Evolutionary conservation across 345 rosid genomes (phyloP), one percentile per base, ranked within the genome.

Genomic region (Citrus hindsii): DNA sequence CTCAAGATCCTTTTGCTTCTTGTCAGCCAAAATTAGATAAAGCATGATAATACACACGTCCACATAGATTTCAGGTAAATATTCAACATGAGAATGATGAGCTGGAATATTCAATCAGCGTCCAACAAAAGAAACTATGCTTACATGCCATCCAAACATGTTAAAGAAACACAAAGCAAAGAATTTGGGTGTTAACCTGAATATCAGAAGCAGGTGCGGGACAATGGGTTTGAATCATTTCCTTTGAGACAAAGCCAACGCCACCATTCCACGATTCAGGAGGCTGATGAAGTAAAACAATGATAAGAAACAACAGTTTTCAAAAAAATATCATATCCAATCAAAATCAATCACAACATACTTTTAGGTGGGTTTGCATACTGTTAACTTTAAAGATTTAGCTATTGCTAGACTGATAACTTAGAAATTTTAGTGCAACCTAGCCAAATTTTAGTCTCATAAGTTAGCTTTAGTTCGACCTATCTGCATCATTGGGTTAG

Each of bases 181-280:
- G 28, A 66, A 27, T 21, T 25, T 4, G 40, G 42, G 48, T 25
- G 0, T n/a, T 24, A 82, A 94, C 99, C 97, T 87, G 83, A 71
- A 92, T 83, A 77, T 91, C 93, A 1, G 89, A 59, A 59, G 91
- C 92, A 0, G 99, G 98, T 51, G 97, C 89, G 25, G 98, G 99
- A 66, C 88, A 94, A 83, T 90, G 92, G 30, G 83, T 27, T 85
- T 89, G 88, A 82, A 94, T 93, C 91, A 96, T 96, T 82, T 96
- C 99, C 91, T 90, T 92, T 0, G 98, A 82, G 69, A 93, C 94
- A 79, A 89, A 94, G 82, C 98, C 99, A 71, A 89, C 91, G 74
- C 99, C 98, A 5, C 93, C 97, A 77, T 92, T 85, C 99, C 98
- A 96, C n/a, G 35, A 84, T 80, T 92, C 96, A 28, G 98, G 98